Conservation (phyloP, 2,329 filamentous ascomycete genomes). For the Ophiostoma montium region DNA sequence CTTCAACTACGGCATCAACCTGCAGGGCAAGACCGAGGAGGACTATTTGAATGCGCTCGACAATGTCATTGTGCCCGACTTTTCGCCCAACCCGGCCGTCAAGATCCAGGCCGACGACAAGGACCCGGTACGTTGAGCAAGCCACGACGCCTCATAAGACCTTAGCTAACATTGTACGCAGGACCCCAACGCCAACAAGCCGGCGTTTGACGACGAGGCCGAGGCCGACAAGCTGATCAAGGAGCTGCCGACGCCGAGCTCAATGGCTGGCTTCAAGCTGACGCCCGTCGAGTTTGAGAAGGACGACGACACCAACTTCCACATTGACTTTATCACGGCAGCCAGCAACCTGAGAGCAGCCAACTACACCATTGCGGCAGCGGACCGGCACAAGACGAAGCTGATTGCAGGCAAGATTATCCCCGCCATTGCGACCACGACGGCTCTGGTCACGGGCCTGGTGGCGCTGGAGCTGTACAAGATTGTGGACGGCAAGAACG, state of each 20-base stretch:
- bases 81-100: conserved; percentile 74
- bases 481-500: conserved; percentile 87
- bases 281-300: conserved; percentile 91
- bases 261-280: conserved; percentile 76
- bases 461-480: conserved; percentile 93
- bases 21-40: conserved; percentile 54
- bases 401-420: conserved; percentile 99
- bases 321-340: conserved; percentile 98
- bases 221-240: conserved; percentile 60
- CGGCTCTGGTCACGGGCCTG: conserved; percentile 84
- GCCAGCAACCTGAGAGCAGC: conserved; percentile 92
- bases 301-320: conserved; percentile 93
- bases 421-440: conserved; percentile 93
- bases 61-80: conserved; percentile 91
- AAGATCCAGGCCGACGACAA: conserved; percentile 96
- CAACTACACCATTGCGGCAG: conserved; percentile 92
- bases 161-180: conserved; percentile 21
- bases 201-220: conserved; percentile 53
- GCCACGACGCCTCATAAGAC: too few species aligned
- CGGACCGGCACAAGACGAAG: conserved; percentile 95
- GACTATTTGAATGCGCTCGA: conserved; percentile 72
- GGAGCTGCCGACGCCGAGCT: conserved; percentile 63
- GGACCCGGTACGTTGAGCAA: conserved; percentile 41
- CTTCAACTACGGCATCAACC: conserved; percentile 95
- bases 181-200: conserved; percentile 58